Evolutionary conservation across 2,329 filamentous ascomycete species (phyloP), one percentile per base, ranked within the genome.

Genomic region (Aspergillus oerlinghausenensis): DNA sequence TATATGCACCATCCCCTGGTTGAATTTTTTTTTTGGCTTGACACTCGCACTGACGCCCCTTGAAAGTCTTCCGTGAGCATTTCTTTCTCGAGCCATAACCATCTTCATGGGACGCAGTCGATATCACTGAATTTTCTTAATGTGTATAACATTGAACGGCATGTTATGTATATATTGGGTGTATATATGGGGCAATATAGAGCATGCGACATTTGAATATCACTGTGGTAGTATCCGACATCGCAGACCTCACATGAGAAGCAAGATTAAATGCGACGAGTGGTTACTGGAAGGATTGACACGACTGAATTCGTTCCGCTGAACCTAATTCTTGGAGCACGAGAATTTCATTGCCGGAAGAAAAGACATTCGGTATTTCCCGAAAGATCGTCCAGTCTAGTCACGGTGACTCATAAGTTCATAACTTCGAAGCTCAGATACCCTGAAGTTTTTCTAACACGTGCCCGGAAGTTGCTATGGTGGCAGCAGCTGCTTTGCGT

Each of bases 131-230:
- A 26, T 26, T 1, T 14, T 10, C 23, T 47, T 10, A 14, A 26
- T 17, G 43, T 6, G 56, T 50, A 45, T 40, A 50, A 14, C 21
- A 53, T 38, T 47, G 43, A 55, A 47, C 50, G 26, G 38, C 42
- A 28, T 53, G 42, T n/a, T 25, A 52, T 61, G 52, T 51, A 61
- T 59, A 54, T 55, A 54, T 49, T 29, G 11, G 54, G 50, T 52
- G 55, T 59, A 47, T 47, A 26, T 25, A 26, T 26, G 43, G 3
- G 25, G 3, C 10, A 14, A 23, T 25, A 47, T 47, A 47, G 21
- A 47, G 21, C 43, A 21, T 1, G 10, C 43, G 10, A 47, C 26
- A 11, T 26, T 47, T 6, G 23, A 14, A 11, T 17, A 17, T n/a
- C 6, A n/a, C 32, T 17, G 14, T 38, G 14, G 5, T 7, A 3